Conservation (phyloP, 371 early-diverging fungal species). For the Rhizomucor pusillus region DNA sequence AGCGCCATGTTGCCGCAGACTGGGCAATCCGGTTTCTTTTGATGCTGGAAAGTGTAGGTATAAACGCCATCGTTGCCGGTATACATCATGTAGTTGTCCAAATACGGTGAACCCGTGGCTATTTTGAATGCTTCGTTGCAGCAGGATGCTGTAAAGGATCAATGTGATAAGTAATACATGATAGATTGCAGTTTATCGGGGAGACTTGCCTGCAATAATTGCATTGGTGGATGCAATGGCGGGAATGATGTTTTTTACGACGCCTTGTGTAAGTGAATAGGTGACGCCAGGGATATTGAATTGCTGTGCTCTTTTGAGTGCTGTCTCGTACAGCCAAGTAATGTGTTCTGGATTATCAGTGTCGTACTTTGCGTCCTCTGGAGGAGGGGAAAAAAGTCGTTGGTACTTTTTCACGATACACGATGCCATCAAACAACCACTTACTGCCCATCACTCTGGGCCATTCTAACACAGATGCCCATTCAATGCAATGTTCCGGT, state of each 20-base stretch:
- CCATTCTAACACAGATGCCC: conserved; percentile 96
- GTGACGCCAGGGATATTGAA: conserved; percentile 90
- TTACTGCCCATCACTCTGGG: conserved; percentile 73
- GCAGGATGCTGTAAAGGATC: conserved; percentile 67
- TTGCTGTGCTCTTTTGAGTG: conserved; percentile 69
- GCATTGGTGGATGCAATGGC: conserved; percentile 99
- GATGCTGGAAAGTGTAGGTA: conserved; percentile 86
- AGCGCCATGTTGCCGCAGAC: conserved; percentile 76
- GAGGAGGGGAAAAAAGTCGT: neutral
- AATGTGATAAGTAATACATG: neutral
- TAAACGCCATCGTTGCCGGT: conserved; percentile 89
- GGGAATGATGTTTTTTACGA: conserved; percentile 98
- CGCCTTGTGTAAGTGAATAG: conserved; percentile 92
- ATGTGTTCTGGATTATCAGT: conserved; percentile 92
- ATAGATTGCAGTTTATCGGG: neutral
- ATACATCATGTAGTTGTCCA: conserved; percentile 97
- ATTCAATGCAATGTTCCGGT: conserved; percentile 98
- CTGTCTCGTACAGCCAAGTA: conserved; percentile 80
- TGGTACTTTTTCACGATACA: too few species aligned
- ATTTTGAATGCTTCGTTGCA: conserved; percentile 94
- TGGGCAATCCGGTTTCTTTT: conserved; percentile 84
- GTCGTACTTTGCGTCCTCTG: conserved; percentile 74
- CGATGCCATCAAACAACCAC: too few species aligned
- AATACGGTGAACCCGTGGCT: conserved; percentile 69
- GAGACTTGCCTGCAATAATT: conserved; percentile 84